Base-by-base conservation (phyloP, 257 asterid species). In the Mentha longifolia region DNA sequence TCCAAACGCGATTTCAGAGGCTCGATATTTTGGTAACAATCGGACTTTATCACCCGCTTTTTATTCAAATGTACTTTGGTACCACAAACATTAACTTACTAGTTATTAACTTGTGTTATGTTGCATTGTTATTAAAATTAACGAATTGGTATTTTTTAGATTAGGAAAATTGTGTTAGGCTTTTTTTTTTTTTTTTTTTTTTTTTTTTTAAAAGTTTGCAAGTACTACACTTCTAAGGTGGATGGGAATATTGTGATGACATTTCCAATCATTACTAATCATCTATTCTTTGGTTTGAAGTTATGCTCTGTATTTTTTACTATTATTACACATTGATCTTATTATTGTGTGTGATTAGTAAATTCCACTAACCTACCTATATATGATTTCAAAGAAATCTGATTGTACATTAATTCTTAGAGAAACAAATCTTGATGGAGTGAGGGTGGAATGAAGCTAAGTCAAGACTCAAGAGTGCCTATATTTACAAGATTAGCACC, bases 21-120 rank as follows among this genome's bases (percentile, higher is more conserved):
- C 92, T 91, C 43, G 95, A 91, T 74, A 85, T 91, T 67, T 71
- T 91, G 95, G 96, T 91, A 77, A 74, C 20, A 42, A n/a, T n/a
- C n/a, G n/a, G n/a, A n/a, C n/a, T n/a, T 25, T 25, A 37, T 37
- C 67, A 58, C 10, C 28, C 28, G 28, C 28, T 25, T 25, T 25
- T 25, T 25, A 25, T 25, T 25, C 28, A 25, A 25, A 25, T n/a
- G 2, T 1, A 25, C 2, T 1, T 25, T 25, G 28, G 28, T 25
- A 25, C 28, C 28, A 25, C n/a, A n/a, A n/a, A n/a, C n/a, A n/a
- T n/a, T n/a, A n/a, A n/a, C n/a, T n/a, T n/a, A n/a, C n/a, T n/a
- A n/a, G n/a, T n/a, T n/a, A n/a, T n/a, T n/a, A n/a, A n/a, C n/a
- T n/a, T n/a, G n/a, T n/a, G n/a, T n/a, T n/a, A n/a, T n/a, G n/a